Evolutionary conservation across 495 filamentous ascomycete genomes (phyloP), one percentile per base, ranked within the genome.

Genomic region (Trichocladium uniseriatum): DNA sequence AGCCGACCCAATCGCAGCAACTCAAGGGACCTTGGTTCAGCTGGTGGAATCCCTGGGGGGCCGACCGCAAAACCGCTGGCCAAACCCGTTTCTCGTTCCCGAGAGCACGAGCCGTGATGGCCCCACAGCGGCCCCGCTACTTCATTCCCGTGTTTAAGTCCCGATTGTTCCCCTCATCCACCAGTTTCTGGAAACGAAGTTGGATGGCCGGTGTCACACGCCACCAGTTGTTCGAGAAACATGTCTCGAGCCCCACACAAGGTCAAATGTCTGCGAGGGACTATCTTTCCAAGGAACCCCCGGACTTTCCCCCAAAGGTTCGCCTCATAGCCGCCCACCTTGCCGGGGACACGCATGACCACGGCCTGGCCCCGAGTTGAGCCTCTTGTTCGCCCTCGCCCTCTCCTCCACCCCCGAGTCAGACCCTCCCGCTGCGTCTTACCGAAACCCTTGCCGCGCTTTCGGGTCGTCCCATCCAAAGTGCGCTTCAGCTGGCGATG

Each of bases 131-230:
- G 64, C 68, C 67, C 69, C 67, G 65, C 67, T 47, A 31, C 29
- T 56, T 57, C 49, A 69, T 60, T 71, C 59, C 68, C 68, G 68
- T 59, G 55, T 56, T 51, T 48, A 65, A 61, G 59, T 66, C 63
- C 63, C 63, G 63, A 54, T 21, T 42, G 34, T 36, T 54, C 56
- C 55, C 57, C 60, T 58, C 60, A 52, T 38, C 36, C 46, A 20
- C 34, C 43, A 28, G 43, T 19, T 16, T 43, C 43, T 54, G 43
- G 38, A 55, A 52, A 16, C 5, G 9, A 46, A 43, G 14, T 28
- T 45, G 48, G 43, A 44, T 20, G 15, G 35, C 15, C 15, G 10
- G 42, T 20, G 42, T 40, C 29, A 5, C 28, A 46, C 38, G 24
- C 38, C 19, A 7, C 24, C 20, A 14, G 13, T 6, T 7, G 15